These are phyloP conservation scores for Spatholobus suberectus DNA, from an alignment of 306 rosid genomes.

Conservation along the genomic window DNA sequence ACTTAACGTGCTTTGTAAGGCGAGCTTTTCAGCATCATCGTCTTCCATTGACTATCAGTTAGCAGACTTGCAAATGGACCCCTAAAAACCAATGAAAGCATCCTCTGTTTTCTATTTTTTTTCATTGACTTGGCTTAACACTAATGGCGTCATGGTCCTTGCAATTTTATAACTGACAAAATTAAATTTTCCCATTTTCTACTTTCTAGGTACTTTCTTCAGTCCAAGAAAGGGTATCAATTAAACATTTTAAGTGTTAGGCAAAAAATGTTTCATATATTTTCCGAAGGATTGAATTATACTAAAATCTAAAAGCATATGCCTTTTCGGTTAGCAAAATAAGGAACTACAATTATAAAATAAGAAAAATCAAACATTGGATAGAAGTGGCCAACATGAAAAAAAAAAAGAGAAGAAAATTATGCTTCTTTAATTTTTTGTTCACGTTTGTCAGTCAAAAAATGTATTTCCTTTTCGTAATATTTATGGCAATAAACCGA, in stretches of 20 bases:
- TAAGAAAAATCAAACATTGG: neutral
- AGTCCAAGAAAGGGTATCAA: neutral
- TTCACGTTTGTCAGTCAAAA: neutral
- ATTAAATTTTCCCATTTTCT: neutral
- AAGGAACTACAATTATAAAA: neutral
- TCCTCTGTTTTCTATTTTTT: neutral
- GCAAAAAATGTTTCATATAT: too few relatives aligned
- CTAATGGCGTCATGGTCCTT: neutral
- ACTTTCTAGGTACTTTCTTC: neutral
- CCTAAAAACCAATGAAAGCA: neutral
- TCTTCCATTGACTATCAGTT: conserved; percentile 22
- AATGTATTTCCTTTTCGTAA: neutral
- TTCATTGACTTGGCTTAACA: conserved; percentile 25
- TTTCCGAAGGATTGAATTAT: too few relatives aligned
- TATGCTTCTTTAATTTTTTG: neutral
- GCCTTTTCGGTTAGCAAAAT: too few relatives aligned
- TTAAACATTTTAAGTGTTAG: neutral
- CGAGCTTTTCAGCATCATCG: neutral
- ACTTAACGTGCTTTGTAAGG: conserved; percentile 45
- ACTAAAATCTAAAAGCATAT: too few relatives aligned
- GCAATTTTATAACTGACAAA: neutral
- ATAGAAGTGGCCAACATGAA: neutral
- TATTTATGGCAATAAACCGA: neutral
- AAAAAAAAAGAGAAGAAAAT: neutral
- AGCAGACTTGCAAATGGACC: conserved; percentile 10